phyloP scores from a whole-genome alignment of 2,329 filamentous ascomycete genomes.

The Curvularia sp. region DNA sequence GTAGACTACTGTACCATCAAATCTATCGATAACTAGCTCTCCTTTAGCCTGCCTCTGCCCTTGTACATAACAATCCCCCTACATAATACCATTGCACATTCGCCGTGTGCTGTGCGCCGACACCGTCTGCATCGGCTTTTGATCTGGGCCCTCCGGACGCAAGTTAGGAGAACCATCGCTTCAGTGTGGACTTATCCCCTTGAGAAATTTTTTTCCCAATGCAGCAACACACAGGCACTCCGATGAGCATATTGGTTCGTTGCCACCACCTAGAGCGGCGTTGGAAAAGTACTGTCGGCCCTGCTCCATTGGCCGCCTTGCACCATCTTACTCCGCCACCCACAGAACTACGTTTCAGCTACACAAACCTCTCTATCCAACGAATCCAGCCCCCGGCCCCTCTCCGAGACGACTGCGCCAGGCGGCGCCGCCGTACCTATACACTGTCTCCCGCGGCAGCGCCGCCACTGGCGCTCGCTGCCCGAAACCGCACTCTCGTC shows the following conservation, averaged over 20 bases:
- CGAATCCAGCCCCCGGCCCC: conserved; percentile 16
- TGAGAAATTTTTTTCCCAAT: neutral
- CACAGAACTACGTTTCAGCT: conserved; percentile 20
- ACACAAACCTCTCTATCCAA: conserved; percentile 7
- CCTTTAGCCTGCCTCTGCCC: neutral
- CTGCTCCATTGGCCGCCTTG: conserved; percentile 19
- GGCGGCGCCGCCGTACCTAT: conserved; percentile 11
- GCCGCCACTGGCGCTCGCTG: neutral
- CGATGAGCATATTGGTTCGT: neutral
- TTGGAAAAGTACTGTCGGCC: conserved; percentile 6
- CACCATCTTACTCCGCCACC: conserved; percentile 24
- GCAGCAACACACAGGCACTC: neutral
- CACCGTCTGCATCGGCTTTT: neutral
- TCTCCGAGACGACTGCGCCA: conserved; percentile 15
- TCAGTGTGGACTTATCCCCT: neutral
- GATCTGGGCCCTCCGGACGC: conserved; percentile 1
- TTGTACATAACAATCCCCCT: neutral
- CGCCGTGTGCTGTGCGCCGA: neutral
- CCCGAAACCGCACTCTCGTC: neutral
- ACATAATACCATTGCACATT: neutral
- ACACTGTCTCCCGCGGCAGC: neutral
- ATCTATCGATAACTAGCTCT: neutral
- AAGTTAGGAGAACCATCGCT: neutral
- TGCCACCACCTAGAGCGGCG: conserved; percentile 5
- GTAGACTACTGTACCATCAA: neutral